Evolutionary conservation across 2,329 filamentous ascomycete genomes (phyloP).

Genomic region (Beauveria scarabaeidicola): DNA sequence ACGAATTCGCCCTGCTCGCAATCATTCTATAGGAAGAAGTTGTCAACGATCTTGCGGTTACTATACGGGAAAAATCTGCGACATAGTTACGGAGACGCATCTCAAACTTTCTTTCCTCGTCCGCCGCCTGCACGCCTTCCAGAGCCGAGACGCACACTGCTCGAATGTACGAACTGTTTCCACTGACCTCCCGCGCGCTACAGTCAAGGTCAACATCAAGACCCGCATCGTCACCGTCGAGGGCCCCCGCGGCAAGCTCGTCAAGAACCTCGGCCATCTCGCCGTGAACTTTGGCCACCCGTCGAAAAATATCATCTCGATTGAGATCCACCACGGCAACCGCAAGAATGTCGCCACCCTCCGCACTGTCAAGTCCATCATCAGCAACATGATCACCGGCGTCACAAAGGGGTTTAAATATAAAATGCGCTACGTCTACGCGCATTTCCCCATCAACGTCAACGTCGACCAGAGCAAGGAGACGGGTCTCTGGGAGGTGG

Average conservation of each 20-base stretch:
- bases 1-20: not conserved
- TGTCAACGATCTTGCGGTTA: not conserved
- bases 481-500: constrained; percentile 79
- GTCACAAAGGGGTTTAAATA: constrained; percentile 99
- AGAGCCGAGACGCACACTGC: not conserved
- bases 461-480: constrained; percentile 96
- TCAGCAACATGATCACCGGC: constrained; percentile 97
- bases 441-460: constrained; percentile 99
- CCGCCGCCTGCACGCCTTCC: not conserved
- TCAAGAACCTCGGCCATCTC: constrained; percentile 93
- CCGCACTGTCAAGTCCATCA: constrained; percentile 93
- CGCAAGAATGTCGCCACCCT: constrained; percentile 98
- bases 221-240: constrained; percentile 93
- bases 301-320: constrained; percentile 79
- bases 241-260: constrained; percentile 93
- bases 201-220: constrained; percentile 98
- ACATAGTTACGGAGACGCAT: not conserved
- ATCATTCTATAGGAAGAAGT: not conserved
- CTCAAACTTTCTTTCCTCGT: constrained; percentile 3
- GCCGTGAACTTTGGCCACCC: constrained; percentile 91
- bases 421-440: constrained; percentile 99
- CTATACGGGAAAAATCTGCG: not conserved
- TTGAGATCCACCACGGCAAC: constrained; percentile 96
- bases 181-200: constrained; percentile 26
- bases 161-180: constrained; percentile 4